phyloP scores from a whole-genome alignment of 805 yeast genomes.

The Citeromyces matritensis region DNA sequence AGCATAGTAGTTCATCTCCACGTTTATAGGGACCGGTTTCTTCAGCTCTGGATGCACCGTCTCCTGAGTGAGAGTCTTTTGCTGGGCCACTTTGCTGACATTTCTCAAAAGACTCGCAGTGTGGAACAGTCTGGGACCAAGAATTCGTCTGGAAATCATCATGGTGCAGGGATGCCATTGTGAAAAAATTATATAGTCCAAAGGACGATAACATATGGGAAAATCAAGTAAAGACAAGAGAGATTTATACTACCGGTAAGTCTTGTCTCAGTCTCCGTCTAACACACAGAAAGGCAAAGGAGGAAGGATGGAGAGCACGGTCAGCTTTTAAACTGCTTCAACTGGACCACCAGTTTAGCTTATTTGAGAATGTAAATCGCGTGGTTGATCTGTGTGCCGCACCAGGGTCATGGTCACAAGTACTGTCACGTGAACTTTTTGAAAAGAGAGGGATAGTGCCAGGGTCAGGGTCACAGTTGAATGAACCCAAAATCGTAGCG shows the following conservation, averaged over 20 bases:
- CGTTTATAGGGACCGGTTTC: slow-evolving; percentile 71
- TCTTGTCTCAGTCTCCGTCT: slow-evolving; percentile 87
- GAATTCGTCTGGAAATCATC: too few relatives aligned
- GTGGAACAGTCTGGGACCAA: too few relatives aligned
- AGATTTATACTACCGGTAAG: slow-evolving; percentile 64
- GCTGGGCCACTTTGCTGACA: too few relatives aligned
- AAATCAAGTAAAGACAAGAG: background rate
- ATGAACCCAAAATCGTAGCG: slow-evolving; percentile 58
- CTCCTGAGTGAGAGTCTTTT: slow-evolving; percentile 19
- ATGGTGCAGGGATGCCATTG: background rate
- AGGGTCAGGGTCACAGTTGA: slow-evolving; percentile 7
- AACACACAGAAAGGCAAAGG: slow-evolving; percentile 89
- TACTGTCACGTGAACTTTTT: slow-evolving; percentile 56
- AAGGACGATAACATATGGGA: background rate
- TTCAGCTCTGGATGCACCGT: slow-evolving; percentile 16
- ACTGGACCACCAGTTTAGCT: slow-evolving; percentile 77
- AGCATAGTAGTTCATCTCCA: slow-evolving; percentile 66
- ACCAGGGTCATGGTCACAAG: slow-evolving; percentile 98
- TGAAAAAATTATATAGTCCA: background rate
- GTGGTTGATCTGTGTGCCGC: slow-evolving; percentile 98
- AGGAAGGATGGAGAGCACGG: slow-evolving; percentile 95
- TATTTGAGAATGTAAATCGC: slow-evolving; percentile 56
- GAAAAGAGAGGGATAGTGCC: too few relatives aligned
- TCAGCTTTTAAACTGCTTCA: slow-evolving; percentile 92
- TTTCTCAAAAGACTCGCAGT: too few relatives aligned